Conservation (phyloP, 805 yeast species). For the Suhomyces sp. region DNA sequence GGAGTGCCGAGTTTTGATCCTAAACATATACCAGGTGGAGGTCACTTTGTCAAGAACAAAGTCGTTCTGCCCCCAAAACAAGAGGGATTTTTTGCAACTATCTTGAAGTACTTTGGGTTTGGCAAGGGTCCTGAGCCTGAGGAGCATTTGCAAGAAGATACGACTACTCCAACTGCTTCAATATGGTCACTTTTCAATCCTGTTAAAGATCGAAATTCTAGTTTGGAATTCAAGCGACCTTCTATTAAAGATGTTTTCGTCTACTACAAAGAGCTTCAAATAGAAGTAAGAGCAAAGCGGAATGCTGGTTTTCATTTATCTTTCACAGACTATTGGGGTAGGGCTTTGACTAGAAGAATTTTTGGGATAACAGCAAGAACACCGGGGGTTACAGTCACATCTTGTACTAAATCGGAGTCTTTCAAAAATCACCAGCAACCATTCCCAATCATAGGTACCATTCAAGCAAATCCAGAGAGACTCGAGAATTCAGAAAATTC, state of each 20-base stretch:
- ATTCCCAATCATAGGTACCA: constrained; percentile 48
- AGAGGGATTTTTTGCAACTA: not conserved
- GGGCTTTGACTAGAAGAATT: constrained; percentile 52
- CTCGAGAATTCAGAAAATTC: constrained; percentile 34
- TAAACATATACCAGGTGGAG: not conserved
- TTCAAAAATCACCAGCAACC: constrained; percentile 44
- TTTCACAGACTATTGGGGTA: constrained; percentile 69
- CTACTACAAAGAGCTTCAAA: constrained; percentile 54
- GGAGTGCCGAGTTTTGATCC: constrained; percentile 58
- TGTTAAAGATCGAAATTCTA: too few relatives aligned
- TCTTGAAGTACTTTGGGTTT: not conserved
- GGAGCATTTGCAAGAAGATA: too few relatives aligned
- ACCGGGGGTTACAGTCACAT: constrained; percentile 39
- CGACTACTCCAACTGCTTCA: too few relatives aligned
- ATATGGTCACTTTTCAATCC: too few relatives aligned
- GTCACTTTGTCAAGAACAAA: too few relatives aligned
- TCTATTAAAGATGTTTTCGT: constrained; percentile 27
- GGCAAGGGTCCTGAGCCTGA: too few relatives aligned
- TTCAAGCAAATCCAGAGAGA: constrained; percentile 38
- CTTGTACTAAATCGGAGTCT: constrained; percentile 30
- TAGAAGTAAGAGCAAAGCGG: constrained; percentile 53
- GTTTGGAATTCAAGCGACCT: too few relatives aligned
- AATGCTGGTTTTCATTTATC: constrained; percentile 54
- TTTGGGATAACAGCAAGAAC: constrained; percentile 36
- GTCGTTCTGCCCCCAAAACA: too few relatives aligned